Evolutionary conservation across 257 asterid species (phyloP).

Genomic region (Marsdenia floribunda): DNA sequence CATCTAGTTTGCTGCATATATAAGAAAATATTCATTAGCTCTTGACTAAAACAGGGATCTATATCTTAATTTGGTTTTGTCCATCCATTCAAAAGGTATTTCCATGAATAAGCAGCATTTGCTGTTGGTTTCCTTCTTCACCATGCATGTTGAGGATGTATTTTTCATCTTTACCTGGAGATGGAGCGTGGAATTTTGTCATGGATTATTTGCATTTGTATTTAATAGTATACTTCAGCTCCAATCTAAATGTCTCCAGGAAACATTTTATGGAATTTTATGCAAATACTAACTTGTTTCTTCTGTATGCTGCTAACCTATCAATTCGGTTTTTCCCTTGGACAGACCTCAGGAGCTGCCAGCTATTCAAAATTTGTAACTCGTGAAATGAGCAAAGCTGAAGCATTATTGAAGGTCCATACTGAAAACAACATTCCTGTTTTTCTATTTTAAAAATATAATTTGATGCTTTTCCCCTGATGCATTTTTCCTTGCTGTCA

Average conservation of each 20-base stretch:
- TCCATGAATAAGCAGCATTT: not conserved
- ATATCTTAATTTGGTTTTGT: not conserved
- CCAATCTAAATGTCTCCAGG: not conserved
- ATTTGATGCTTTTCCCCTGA: conserved; percentile 13
- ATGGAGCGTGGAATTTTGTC: not conserved
- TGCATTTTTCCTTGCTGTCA: conserved; percentile 22
- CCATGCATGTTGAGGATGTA: not conserved
- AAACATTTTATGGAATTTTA: not conserved
- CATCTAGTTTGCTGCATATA: not conserved
- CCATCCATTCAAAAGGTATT: too few relatives aligned
- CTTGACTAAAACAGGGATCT: not conserved
- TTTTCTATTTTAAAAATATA: conserved; percentile 8
- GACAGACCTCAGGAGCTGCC: conserved; percentile 75
- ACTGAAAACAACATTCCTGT: conserved; percentile 1
- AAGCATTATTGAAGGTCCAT: conserved; percentile 84
- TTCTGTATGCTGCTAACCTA: not conserved
- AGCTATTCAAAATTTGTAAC: conserved; percentile 91
- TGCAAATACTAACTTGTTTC: not conserved
- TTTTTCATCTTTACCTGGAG: not conserved
- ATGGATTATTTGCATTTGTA: not conserved
- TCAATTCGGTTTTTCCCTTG: conserved; percentile 16
- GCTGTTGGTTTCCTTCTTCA: not conserved
- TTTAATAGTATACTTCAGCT: not conserved
- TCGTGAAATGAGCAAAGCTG: conserved; percentile 99
- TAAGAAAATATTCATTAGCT: not conserved